Evolutionary conservation across 139 green algal species (phyloP).

Genomic region (Astrephomene gubernaculifera): DNA sequence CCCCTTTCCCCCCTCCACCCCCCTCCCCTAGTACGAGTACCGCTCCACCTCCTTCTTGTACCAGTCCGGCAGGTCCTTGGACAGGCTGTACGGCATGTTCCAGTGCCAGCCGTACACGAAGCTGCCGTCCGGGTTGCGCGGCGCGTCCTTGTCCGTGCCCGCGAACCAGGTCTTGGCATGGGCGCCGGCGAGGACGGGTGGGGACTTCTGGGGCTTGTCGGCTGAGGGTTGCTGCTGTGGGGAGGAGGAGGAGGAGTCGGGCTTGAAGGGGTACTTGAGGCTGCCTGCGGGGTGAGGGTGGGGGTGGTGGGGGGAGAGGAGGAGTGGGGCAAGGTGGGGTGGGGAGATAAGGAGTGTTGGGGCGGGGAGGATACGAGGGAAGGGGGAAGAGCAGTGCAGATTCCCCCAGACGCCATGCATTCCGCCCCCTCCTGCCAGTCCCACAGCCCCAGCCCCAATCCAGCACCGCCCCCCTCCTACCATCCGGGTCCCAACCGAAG

Average conservation of each 20-base stretch:
- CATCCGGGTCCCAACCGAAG: slow-evolving; percentile 56
- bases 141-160: slow-evolving; percentile 54
- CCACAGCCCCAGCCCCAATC: too few relatives aligned
- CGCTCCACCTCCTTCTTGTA: slow-evolving; percentile 69
- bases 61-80: slow-evolving; percentile 60
- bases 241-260: background rate
- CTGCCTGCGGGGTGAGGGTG: slow-evolving; percentile 44
- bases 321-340: too few relatives aligned
- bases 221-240: too few relatives aligned
- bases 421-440: too few relatives aligned
- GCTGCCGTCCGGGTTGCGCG: slow-evolving; percentile 47
- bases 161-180: slow-evolving; percentile 61
- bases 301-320: too few relatives aligned
- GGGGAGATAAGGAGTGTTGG: too few relatives aligned
- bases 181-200: slow-evolving; percentile 33
- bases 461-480: background rate
- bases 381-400: too few relatives aligned
- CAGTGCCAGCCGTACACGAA: slow-evolving; percentile 68
- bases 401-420: too few relatives aligned
- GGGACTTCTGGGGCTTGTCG: background rate
- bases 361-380: too few relatives aligned
- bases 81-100: slow-evolving; percentile 67
- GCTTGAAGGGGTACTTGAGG: slow-evolving; percentile 65
- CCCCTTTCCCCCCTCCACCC: too few relatives aligned
- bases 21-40: slow-evolving; percentile 41